These are phyloP conservation scores for Geranium brycei DNA, from an alignment of 345 rosid genomes.

Conservation along the genomic window DNA sequence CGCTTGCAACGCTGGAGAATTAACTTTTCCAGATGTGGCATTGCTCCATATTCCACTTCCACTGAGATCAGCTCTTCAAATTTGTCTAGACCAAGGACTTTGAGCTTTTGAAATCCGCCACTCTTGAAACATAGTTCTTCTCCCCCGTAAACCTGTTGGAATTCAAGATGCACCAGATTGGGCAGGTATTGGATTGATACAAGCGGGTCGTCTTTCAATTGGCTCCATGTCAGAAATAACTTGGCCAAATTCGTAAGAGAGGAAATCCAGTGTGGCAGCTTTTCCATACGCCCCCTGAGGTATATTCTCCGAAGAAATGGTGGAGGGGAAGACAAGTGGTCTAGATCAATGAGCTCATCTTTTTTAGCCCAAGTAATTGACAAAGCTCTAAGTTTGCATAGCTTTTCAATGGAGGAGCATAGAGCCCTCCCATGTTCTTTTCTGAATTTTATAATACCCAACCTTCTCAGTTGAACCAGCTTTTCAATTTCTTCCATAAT, in stretches of 20 bases:
- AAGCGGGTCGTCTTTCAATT: constrained; percentile 18
- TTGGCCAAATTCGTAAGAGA: constrained; percentile 13
- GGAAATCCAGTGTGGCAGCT: constrained; percentile 19
- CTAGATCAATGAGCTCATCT: constrained; percentile 15
- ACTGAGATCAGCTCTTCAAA: constrained; percentile 16
- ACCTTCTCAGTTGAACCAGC: constrained; percentile 11
- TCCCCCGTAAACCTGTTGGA: constrained; percentile 20
- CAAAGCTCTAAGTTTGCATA: constrained; percentile 10
- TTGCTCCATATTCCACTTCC: constrained; percentile 13
- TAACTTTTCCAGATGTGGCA: constrained; percentile 17
- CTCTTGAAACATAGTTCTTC: constrained; percentile 9
- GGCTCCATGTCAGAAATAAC: constrained; percentile 13
- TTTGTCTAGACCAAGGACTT: constrained; percentile 14
- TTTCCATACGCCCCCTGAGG: constrained; percentile 18
- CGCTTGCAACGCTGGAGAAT: constrained; percentile 15
- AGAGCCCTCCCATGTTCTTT: constrained; percentile 13
- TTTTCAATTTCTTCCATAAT: constrained; percentile 13
- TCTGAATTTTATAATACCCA: constrained; percentile 18
- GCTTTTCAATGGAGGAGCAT: constrained; percentile 12
- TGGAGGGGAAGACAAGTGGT: constrained; percentile 16
- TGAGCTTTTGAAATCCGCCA: constrained; percentile 22
- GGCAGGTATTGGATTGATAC: constrained; percentile 17
- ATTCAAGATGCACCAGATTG: constrained; percentile 21
- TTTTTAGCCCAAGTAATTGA: constrained; percentile 10
- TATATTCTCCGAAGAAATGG: constrained; percentile 21